phyloP scores from a whole-genome alignment of 805 yeast genomes.

The Zygotorulaspora sp. region DNA sequence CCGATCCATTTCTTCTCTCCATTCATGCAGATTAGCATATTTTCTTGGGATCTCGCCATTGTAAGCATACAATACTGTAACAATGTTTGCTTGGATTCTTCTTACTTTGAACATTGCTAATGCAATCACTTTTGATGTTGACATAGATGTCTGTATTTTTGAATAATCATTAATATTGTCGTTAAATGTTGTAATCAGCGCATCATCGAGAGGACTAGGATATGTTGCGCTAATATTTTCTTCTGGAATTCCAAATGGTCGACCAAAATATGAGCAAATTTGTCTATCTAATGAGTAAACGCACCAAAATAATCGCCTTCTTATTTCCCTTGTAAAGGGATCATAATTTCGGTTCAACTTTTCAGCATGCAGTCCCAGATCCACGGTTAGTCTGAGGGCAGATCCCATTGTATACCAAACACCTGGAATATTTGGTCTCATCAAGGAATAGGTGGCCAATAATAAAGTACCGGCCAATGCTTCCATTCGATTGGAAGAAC shows the following conservation, averaged over 20 bases:
- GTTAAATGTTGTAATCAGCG: constrained; percentile 43
- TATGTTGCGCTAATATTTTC: constrained; percentile 66
- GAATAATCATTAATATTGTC: constrained; percentile 40
- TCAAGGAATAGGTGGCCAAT: constrained; percentile 65
- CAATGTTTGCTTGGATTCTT: constrained; percentile 71
- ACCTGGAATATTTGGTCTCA: constrained; percentile 88
- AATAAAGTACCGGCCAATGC: constrained; percentile 67
- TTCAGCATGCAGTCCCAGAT: constrained; percentile 79
- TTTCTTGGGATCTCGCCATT: constrained; percentile 65
- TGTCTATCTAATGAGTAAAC: constrained; percentile 82
- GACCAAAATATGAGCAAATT: constrained; percentile 76
- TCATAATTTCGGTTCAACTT: constrained; percentile 40
- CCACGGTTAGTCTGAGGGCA: constrained; percentile 74
- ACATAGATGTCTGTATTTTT: constrained; percentile 36
- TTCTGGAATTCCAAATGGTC: constrained; percentile 88
- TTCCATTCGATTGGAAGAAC: constrained; percentile 58
- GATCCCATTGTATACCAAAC: constrained; percentile 90
- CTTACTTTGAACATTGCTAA: constrained; percentile 65
- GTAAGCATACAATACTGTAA: constrained; percentile 62
- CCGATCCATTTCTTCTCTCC: constrained; percentile 54
- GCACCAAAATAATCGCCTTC: constrained; percentile 84
- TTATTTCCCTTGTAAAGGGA: constrained; percentile 58
- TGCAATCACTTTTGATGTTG: constrained; percentile 67
- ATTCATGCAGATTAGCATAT: constrained; percentile 48
- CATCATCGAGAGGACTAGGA: constrained; percentile 74